Evolutionary conservation across 495 filamentous ascomycete species (phyloP), one percentile per base, ranked within the genome.

Genomic region (Jackrogersella minutella): DNA sequence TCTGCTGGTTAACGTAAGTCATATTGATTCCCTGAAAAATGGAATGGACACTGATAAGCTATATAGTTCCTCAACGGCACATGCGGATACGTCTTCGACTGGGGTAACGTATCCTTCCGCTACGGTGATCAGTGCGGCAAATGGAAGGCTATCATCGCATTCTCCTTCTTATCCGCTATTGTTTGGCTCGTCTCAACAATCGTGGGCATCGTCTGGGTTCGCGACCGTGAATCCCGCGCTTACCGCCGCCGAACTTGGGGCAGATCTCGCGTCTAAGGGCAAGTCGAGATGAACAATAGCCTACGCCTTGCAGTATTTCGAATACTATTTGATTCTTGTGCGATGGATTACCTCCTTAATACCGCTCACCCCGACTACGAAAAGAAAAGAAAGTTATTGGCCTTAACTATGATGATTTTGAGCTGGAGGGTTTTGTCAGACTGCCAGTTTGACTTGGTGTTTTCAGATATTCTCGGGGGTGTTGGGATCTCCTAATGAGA

Each of bases 51-150:
- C 49, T 75, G 53, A 72, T 21, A 22, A 0, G 1, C 13, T 1
- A 6, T 41, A 4, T 16, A 77, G 71, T 66, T 81, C 37, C 53
- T 79, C 24, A 62, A 77, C 13, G 68, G 82, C 41, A 66, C 75
- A 36, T 91, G 88, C 71, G 88, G 87, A 49, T 79, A 79, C 51
- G 90, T 96, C n/a, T 94, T 97, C 13, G 88, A 98, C 74, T 96
- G 95, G 61, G 87, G 90, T 64, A 91, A 95, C 66, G 90, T 98
- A 34, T 91, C 90, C 4, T 91, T 93, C 33, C 85, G 93, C 70
- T 87, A 86, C 54, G 85, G 83, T 30, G 92, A 80, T 3, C 72
- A 76, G 7, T 91, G 88, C 69, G 73, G 80, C 33, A 79, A 85
- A 55, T 90, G 85, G 87, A 91, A 88, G 75, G 85, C 88, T 11